Evolutionary conservation across 2,329 filamentous ascomycete species (phyloP), one percentile per base, ranked within the genome.

Genomic region (Aspergillus sclerotialis): DNA sequence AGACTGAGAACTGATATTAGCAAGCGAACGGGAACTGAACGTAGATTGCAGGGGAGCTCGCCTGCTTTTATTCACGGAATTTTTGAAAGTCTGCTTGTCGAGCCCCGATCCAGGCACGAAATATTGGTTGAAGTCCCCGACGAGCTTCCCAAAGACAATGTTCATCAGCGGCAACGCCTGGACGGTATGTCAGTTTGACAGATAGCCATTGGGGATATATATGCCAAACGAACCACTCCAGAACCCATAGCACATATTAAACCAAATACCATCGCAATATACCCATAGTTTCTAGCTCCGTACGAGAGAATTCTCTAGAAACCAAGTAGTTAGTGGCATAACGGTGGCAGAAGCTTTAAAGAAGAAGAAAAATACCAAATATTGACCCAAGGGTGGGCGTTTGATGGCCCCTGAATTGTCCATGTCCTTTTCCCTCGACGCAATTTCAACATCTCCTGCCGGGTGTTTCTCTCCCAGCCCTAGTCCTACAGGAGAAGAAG

Each of bases 71-170:
- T 68, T 66, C 29, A 78, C 64, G 17, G 67, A 52, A 2, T 56
- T 45, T 32, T 68, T 64, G 46, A 78, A 79, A 9, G 65, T 52
- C 2, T 59, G 59, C 12, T 69, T 61, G 2, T 63, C 67, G 24
- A 65, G 50, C 7, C 43, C 36, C 2, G 63, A 65, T 49, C 11
- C 51, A 37, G 4, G 67, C 0, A 58, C 55, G 37, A 70, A 72
- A 50, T 78, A 80, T 12, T 61, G 55, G 33, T 70, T 73, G 46
- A 80, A 78, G 8, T 66, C 60, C 10, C 70, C 70, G 32, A 77
- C 65, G 25, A 70, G 67, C 30, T 56, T 54, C 48, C 74, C 73
- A 50, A 78, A 75, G 7, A 78, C 62, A 25, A 79, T 57, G 27
- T 75, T 73, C 72, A 79, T 77, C 24, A 76, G 44, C 0, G 73